phyloP scores from a whole-genome alignment of 108 stramenopile species.

The Cyclostephanos invisitatus region DNA sequence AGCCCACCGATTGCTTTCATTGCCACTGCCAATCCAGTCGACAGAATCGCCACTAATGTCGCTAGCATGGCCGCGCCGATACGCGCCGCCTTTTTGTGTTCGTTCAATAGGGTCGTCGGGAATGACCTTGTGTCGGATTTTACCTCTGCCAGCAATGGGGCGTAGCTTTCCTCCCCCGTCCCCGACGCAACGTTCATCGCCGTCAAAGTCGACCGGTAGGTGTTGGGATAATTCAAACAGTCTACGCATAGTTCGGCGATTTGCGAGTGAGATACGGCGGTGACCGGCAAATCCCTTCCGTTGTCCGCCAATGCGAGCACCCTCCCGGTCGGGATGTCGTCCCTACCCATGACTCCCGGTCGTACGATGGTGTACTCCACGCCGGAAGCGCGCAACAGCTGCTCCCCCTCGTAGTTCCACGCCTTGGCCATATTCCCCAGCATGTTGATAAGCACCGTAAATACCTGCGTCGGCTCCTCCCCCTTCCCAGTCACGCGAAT shows the following conservation, averaged over 20 bases:
- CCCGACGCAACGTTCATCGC: constrained; percentile 57
- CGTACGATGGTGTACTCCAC: constrained; percentile 77
- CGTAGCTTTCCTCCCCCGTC: constrained; percentile 50
- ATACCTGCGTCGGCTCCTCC: constrained; percentile 60
- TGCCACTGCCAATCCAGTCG: constrained; percentile 12
- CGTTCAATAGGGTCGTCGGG: constrained; percentile 34
- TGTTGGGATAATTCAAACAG: constrained; percentile 52
- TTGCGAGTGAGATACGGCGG: constrained; percentile 53
- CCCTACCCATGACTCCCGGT: constrained; percentile 30
- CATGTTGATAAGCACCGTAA: constrained; percentile 72
- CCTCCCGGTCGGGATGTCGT: constrained; percentile 31
- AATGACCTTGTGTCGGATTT: constrained; percentile 48
- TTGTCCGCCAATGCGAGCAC: constrained; percentile 58
- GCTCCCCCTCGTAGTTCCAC: constrained; percentile 86
- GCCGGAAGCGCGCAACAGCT: constrained; percentile 47
- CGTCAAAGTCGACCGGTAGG: constrained; percentile 52
- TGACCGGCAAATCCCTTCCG: constrained; percentile 67
- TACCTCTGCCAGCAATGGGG: constrained; percentile 52
- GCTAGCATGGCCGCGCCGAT: constrained; percentile 33
- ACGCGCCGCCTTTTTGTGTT: constrained; percentile 46
- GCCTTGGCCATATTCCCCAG: constrained; percentile 75
- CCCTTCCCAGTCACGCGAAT: constrained; percentile 83
- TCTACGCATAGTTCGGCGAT: constrained; percentile 63
- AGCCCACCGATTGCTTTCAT: constrained; percentile 12
- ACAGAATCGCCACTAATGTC: constrained; percentile 33